phyloP scores from a whole-genome alignment of 139 green algal species.

The Chlorella sp. region DNA sequence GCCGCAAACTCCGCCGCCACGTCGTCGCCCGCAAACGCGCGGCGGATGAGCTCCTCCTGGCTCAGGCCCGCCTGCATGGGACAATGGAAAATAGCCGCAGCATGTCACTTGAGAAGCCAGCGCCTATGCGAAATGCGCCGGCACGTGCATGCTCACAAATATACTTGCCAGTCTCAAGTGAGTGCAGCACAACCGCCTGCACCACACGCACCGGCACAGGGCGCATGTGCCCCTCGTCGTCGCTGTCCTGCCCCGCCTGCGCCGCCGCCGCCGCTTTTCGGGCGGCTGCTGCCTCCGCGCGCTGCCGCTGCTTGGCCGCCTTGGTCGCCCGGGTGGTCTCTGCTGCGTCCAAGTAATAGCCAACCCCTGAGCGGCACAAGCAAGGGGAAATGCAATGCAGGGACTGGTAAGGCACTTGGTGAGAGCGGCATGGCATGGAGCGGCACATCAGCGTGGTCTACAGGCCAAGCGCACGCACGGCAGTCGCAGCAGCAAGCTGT shows the following conservation, averaged over 20 bases:
- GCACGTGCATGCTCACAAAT: too few species aligned
- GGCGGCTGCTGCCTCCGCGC: constrained; percentile 8
- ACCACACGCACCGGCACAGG: not conserved
- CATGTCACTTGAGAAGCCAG: too few species aligned
- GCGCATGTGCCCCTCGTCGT: constrained; percentile 28
- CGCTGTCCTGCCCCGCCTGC: not conserved
- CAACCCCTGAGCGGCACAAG: constrained; percentile 42
- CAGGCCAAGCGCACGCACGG: not conserved
- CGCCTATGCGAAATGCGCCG: too few species aligned
- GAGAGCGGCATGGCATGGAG: not conserved
- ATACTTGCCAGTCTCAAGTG: too few species aligned
- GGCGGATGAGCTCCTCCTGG: constrained; percentile 64
- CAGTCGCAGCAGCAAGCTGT: not conserved
- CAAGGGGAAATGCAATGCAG: not conserved
- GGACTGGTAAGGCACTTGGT: not conserved
- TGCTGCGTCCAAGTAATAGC: constrained; percentile 68
- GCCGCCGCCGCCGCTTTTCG: constrained; percentile 2
- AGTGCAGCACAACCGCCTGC: not conserved
- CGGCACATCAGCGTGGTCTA: not conserved
- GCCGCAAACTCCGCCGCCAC: constrained; percentile 90
- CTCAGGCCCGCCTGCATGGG: constrained; percentile 21
- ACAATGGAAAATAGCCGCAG: too few species aligned
- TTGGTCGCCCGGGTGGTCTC: constrained; percentile 5
- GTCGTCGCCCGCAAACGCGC: constrained; percentile 92
- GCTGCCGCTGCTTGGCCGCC: constrained; percentile 21